phyloP scores from a whole-genome alignment of 1,284 basidiomycete species.

The Puccinia triticina region DNA sequence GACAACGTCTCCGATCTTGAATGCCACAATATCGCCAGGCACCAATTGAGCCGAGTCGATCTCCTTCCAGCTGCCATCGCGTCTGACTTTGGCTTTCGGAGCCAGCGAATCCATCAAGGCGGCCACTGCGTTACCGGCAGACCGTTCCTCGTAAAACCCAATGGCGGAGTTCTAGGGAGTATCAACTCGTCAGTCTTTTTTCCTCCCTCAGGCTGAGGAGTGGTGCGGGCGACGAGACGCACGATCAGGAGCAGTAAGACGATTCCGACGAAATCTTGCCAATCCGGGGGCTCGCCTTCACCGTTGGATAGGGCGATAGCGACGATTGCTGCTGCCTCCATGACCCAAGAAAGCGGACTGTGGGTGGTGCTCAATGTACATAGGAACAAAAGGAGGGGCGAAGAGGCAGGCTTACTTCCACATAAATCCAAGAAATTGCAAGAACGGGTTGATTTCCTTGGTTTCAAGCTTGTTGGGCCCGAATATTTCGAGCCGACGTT shows the following conservation, averaged over 20 bases:
- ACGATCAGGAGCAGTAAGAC: constrained; percentile 79
- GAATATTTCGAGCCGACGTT: constrained; percentile 84
- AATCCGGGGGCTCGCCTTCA: constrained; percentile 80
- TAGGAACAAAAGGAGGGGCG: no score
- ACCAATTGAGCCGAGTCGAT: constrained; percentile 79
- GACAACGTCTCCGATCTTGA: constrained; percentile 66
- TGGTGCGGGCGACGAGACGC: constrained; percentile 79
- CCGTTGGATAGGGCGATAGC: constrained; percentile 96
- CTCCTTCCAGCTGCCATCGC: constrained; percentile 78
- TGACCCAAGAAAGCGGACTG: constrained; percentile 90
- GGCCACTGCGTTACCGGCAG: constrained; percentile 97
- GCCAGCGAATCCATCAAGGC: constrained; percentile 99
- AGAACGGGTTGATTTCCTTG: constrained; percentile 81
- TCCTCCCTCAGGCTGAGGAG: neutral
- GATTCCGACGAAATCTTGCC: constrained; percentile 98
- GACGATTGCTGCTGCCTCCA: constrained; percentile 96
- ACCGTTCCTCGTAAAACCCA: constrained; percentile 96
- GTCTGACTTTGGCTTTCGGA: constrained; percentile 90
- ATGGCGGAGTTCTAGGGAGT: constrained; percentile 77
- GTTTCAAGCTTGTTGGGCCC: constrained; percentile 93
- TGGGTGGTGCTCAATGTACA: neutral
- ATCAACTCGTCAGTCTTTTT: neutral
- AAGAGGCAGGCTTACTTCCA: constrained; percentile 39
- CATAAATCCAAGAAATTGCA: constrained; percentile 64
- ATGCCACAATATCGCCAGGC: constrained; percentile 88